Evolutionary conservation across 2,329 filamentous ascomycete species (phyloP), one percentile per base, ranked within the genome.

Genomic region (Colletotrichum gloeosporioides): DNA sequence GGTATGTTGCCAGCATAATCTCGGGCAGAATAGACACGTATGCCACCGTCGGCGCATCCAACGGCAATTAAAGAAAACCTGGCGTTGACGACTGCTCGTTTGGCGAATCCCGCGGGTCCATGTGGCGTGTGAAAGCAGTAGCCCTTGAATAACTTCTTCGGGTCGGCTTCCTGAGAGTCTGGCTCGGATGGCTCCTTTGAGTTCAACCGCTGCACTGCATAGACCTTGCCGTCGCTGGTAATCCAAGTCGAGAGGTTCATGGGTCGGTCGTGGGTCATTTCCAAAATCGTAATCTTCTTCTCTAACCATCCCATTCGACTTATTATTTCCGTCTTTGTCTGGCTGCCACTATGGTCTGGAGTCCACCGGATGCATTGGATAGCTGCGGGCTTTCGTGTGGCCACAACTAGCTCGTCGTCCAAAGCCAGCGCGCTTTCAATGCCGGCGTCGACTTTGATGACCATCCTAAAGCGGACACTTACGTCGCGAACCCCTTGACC

Each of bases 221-320:
- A 99, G 3, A 93, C 96, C 82, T 92, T 93, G 8, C 97, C 97
- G 80, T 98, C 96, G 80, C 89, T 94, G 7, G 95, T 97, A 73
- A 98, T 92, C 97, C 97, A 99, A 12, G 96, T 95, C 12, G 95
- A 93, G 15, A 99, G 88, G 81, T 98, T 98, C 96, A 99, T 99
- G 1, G 97, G 96, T 76, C 96, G 92, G 84, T 99, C 97, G 82
- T 98, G 93, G 3, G 96, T 94, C 94, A 99, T 98, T 80, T 98
- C 95, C 22, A 90, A 88, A 69, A 99, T 92, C 3, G 90, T 92
- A 2, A 91, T 89, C 84, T 95, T 96, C 84, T 95, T 96, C 69
- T 93, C 92, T 27, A 98, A 86, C 93, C 96, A 98, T 64, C 91
- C 87, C 92, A 98, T 98, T 70, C 95, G 94, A 81, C 93, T 96